These are phyloP conservation scores for Lachnellula occidentalis DNA, from an alignment of 2,329 filamentous ascomycete genomes.

Conservation along the genomic window DNA sequence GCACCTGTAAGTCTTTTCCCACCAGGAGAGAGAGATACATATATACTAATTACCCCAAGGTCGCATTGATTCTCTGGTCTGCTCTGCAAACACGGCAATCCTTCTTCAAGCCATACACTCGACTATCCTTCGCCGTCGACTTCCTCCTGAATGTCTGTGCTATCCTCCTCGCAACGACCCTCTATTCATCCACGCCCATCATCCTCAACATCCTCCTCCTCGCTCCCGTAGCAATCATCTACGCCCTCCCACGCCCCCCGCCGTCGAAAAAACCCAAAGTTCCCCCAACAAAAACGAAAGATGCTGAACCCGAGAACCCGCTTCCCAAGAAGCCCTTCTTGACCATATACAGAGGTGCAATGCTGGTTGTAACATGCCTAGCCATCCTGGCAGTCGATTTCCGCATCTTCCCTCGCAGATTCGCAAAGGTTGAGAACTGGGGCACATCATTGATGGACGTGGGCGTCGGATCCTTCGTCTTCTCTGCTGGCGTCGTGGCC, in stretches of 20 bases:
- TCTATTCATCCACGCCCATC: slow-evolving; percentile 71
- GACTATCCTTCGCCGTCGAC: slow-evolving; percentile 66
- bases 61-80: slow-evolving; percentile 81
- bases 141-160: slow-evolving; percentile 81
- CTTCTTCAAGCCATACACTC: slow-evolving; percentile 74
- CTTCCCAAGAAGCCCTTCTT: slow-evolving; percentile 87
- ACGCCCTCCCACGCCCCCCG: slow-evolving; percentile 41
- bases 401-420: slow-evolving; percentile 82
- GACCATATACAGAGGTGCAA: slow-evolving; percentile 82
- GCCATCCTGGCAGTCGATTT: slow-evolving; percentile 98
- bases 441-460: slow-evolving; percentile 98
- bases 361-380: slow-evolving; percentile 86
- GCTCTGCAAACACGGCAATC: slow-evolving; percentile 76
- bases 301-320: slow-evolving; percentile 35
- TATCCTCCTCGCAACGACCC: slow-evolving; percentile 77
- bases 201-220: slow-evolving; percentile 71
- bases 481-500: slow-evolving; percentile 85
- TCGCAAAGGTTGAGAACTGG: slow-evolving; percentile 99
- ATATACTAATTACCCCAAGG: slow-evolving; percentile 41
- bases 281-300: slow-evolving; percentile 37
- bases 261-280: slow-evolving; percentile 45
- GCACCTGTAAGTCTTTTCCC: slow-evolving; percentile 63
- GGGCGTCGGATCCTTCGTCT: slow-evolving; percentile 96
- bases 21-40: neutral
- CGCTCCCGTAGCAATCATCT: slow-evolving; percentile 59